A percentile compares a stretch with the other conserved stretches of the same genome.
These are phyloP conservation scores for Colletotrichum tabaci DNA, from an alignment of 2,329 filamentous ascomycete species.

Conservation along the genomic window DNA sequence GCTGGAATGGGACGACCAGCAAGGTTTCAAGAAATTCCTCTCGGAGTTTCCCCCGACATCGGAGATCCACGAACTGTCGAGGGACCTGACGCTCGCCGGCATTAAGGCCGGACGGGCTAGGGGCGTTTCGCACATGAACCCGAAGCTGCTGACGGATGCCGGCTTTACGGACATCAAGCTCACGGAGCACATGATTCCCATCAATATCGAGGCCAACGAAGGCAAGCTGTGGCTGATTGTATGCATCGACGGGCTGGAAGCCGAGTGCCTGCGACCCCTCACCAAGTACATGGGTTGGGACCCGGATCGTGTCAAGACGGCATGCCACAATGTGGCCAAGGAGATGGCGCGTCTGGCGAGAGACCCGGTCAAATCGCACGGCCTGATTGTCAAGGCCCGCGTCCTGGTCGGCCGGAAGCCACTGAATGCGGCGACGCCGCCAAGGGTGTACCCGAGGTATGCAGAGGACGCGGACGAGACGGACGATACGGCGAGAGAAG, in stretches of 20 bases:
- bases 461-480: slow-evolving; percentile 39
- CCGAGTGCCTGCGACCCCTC: slow-evolving; percentile 63
- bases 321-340: slow-evolving; percentile 62
- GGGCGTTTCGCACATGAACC: slow-evolving; percentile 62
- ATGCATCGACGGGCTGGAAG: slow-evolving; percentile 66
- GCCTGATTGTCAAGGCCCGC: slow-evolving; percentile 63
- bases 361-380: slow-evolving; percentile 58
- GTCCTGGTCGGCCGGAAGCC: slow-evolving; percentile 68
- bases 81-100: slow-evolving; percentile 61
- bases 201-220: slow-evolving; percentile 61
- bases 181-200: slow-evolving; percentile 64
- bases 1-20: slow-evolving; percentile 64
- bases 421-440: slow-evolving; percentile 2
- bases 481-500: slow-evolving; percentile 39
- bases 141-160: slow-evolving; percentile 59
- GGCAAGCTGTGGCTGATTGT: slow-evolving; percentile 70
- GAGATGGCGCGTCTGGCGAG: slow-evolving; percentile 66
- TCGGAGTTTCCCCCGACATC: slow-evolving; percentile 61
- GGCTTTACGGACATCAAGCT: slow-evolving; percentile 68
- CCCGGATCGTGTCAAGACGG: slow-evolving; percentile 61
- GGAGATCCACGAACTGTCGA: slow-evolving; percentile 58
- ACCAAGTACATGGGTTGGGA: slow-evolving; percentile 69
- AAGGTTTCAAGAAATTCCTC: slow-evolving; percentile 54
- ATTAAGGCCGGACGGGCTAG: slow-evolving; percentile 61
- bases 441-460: slow-evolving; percentile 16